phyloP scores from a whole-genome alignment of 2,329 filamentous ascomycete species.

The Trichoderma koningii region DNA sequence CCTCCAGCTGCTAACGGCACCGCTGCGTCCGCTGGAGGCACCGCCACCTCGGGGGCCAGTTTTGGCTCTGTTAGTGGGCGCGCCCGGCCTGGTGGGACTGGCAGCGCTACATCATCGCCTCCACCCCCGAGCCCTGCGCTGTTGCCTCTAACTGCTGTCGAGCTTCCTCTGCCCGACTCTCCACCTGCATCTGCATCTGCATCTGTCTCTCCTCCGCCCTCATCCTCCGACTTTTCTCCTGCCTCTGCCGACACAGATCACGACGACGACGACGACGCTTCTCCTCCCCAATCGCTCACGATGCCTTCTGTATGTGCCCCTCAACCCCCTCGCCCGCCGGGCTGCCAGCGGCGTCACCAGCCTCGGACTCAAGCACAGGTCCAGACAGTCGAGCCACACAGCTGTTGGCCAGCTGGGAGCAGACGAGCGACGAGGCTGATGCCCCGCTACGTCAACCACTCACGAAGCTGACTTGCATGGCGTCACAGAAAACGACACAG shows the following conservation, averaged over 20 bases:
- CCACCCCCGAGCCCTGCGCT: conserved; percentile 33
- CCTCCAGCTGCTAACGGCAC: not conserved
- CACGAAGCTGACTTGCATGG: conserved; percentile 32
- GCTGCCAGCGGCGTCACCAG: not conserved
- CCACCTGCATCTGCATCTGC: conserved; percentile 44
- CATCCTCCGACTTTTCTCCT: conserved; percentile 37
- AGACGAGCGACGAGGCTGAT: conserved; percentile 24
- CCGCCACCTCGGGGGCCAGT: conserved; percentile 13
- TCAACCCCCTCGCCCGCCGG: conserved; percentile 28
- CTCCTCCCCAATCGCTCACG: conserved; percentile 43
- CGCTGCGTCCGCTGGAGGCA: not conserved
- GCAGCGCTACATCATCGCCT: conserved; percentile 41
- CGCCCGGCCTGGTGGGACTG: conserved; percentile 13
- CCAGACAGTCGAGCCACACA: conserved; percentile 28
- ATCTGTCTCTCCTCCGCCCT: conserved; percentile 39
- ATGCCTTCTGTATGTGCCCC: conserved; percentile 58
- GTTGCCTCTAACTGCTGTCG: conserved; percentile 35
- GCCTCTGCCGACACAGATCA: conserved; percentile 32
- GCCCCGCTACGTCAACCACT: conserved; percentile 28
- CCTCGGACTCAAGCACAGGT: not conserved
- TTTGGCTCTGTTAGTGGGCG: conserved; percentile 10
- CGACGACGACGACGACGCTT: conserved; percentile 35
- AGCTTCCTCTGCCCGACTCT: conserved; percentile 46
- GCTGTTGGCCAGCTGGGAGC: conserved; percentile 12
- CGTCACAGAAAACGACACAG: conserved; percentile 40